Evolutionary conservation across 2,329 filamentous ascomycete species (phyloP), one percentile per base, ranked within the genome.

Genomic region (Colletotrichum sp.): DNA sequence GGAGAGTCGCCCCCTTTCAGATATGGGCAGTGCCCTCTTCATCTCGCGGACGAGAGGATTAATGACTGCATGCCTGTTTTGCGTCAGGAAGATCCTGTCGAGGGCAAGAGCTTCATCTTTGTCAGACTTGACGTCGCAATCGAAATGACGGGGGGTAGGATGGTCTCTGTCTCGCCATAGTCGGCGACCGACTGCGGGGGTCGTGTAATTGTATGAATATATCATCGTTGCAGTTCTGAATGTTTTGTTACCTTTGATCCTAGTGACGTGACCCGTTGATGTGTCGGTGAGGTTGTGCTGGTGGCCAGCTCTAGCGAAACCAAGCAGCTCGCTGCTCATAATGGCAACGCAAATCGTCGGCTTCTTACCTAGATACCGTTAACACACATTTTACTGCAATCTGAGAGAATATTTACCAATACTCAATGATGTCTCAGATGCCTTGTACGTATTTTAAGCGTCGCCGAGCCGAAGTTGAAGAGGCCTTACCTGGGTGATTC

Each of bases 101-200:
- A 4, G 4, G 44, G 1, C 5, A 48, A 48, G 44, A 48, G 44
- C n/a, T 48, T 48, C 6, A 0, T 48, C n/a, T 48, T 48, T 0
- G 1, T 22, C 44, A 48, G 3, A 8, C 44, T 48, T 48, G n/a
- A 22, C n/a, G 3, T 48, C 18, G 44, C n/a, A 22, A 3, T 48
- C n/a, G 10, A 48, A 48, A 48, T 48, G 44, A 48, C 10, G 18
- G 44, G n/a, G 10, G 44, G 10, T 4, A 48, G 44, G 10, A 48
- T 48, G 44, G 44, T 22, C 44, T 48, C 44, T 48, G 6, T 22
- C 44, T n/a, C 44, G 6, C 10, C 44, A 48, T 48, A 48, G 18
- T 22, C 44, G n/a, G n/a, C 0, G 6, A 48, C 0, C 2, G 44
- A 4, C 6, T 22, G n/a, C 44, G 6, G n/a, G 44, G 10, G 3